Base-by-base conservation (phyloP, 495 filamentous ascomycete species). In the Penicillium goetzii region DNA sequence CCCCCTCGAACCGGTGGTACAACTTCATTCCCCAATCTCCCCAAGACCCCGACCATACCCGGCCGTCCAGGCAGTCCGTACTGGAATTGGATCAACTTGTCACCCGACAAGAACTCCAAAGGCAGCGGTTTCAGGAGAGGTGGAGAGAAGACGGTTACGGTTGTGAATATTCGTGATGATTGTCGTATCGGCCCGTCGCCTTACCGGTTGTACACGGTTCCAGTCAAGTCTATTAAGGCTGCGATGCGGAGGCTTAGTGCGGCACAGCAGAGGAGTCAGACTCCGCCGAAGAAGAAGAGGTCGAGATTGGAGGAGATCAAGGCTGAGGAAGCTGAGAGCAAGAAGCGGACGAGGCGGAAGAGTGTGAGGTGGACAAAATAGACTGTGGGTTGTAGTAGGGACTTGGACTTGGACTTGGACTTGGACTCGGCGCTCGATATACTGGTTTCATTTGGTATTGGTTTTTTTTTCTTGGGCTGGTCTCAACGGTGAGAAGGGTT, bases 221-320 rank as follows among this genome's bases (percentile, higher is more conserved):
- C 52, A 23, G 38, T 57, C 34, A 43, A 17, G 25, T 32, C 26
- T 17, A 40, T 57, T 36, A 43, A 43, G 55, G 26, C 34, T 26
- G 34, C 55, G 34, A 57, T 57, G 36, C 21, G 17, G 55, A 21
- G 25, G 9, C 19, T 57, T 12, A 40, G 4, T 12, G 25, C n/a
- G 19, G 17, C 30, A 19, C n/a, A 57, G 49, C 21, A 10, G 12
- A 4, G 28, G 51, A 33, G 28, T 33, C 32, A 36, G 47, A 51
- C 25, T n/a, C 52, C n/a, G n/a, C 17, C 17, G 52, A 36, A 55
- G 52, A 53, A 26, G 15, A 51, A n/a, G n/a, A 51, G 23, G 14
- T 30, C 38, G n/a, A 36, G 51, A 12, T 3, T 61, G 30, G n/a
- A 58, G 53, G 36, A 58, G 28, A 8, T 38, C 43, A 34, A 45